Evolutionary conservation across 2,329 filamentous ascomycete species (phyloP).

Genomic region (Pseudopyricularia cyperi): DNA sequence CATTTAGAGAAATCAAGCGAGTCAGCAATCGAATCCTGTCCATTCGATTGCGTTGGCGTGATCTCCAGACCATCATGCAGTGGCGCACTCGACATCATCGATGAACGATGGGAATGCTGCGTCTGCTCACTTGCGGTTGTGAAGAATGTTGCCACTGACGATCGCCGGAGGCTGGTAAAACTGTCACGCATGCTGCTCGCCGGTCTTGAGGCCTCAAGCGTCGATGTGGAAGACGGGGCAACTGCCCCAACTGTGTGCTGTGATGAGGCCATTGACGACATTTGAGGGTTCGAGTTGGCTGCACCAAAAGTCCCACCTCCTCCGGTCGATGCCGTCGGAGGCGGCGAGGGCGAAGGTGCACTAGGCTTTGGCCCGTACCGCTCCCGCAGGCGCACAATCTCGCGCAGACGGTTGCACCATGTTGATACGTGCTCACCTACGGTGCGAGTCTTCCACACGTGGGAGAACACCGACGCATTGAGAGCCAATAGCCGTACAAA

Average conservation of each 20-base stretch:
- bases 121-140: conserved; percentile 41
- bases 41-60: conserved; percentile 4
- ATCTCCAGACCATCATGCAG: conserved; percentile 41
- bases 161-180: conserved; percentile 44
- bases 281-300: background rate
- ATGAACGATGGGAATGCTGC: conserved; percentile 38
- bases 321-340: conserved; percentile 17
- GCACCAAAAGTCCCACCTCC: conserved; percentile 7
- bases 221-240: conserved; percentile 2
- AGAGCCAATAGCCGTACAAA: conserved; percentile 83
- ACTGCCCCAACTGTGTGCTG: conserved; percentile 11
- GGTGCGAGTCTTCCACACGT: conserved; percentile 71
- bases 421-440: conserved; percentile 76
- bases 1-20: conserved; percentile 37
- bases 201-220: conserved; percentile 23
- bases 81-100: conserved; percentile 39
- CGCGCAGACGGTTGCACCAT: conserved; percentile 76
- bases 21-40: conserved; percentile 27
- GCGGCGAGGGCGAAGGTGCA: conserved; percentile 17
- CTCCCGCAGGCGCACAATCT: conserved; percentile 73
- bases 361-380: conserved; percentile 38
- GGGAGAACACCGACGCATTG: conserved; percentile 85
- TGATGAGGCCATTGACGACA: conserved; percentile 1
- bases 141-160: conserved; percentile 55
- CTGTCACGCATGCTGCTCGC: conserved; percentile 44